A percentile compares a stretch with the other conserved stretches of the same genome.
Conservation (phyloP, 2,329 filamentous ascomycete species). For the Neodidymelliopsis sp. region DNA sequence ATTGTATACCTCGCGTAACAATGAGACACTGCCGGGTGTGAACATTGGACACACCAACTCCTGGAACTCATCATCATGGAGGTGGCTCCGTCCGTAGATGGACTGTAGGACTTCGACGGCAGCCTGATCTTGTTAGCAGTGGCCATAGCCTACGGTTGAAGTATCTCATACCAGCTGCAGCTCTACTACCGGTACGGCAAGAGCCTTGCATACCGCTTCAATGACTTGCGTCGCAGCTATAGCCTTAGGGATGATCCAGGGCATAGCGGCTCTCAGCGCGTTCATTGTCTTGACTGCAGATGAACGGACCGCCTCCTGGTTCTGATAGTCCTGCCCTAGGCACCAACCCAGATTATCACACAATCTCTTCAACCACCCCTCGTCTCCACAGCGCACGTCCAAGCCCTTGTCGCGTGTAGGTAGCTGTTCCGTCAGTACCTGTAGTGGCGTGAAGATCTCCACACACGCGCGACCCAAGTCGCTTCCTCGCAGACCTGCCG, state of each 20-base stretch:
- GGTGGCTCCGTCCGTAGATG: constrained; percentile 76
- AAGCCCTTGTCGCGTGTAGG: constrained; percentile 74
- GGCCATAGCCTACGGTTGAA: not conserved
- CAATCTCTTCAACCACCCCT: constrained; percentile 87
- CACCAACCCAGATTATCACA: constrained; percentile 78
- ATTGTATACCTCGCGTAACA: constrained; percentile 77
- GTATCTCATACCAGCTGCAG: constrained; percentile 43
- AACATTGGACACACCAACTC: constrained; percentile 83
- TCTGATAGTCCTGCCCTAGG: constrained; percentile 69
- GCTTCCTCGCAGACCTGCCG: constrained; percentile 82
- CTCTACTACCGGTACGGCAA: constrained; percentile 47
- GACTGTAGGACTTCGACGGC: constrained; percentile 84
- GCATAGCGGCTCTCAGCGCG: constrained; percentile 78
- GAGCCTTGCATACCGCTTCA: constrained; percentile 49
- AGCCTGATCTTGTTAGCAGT: constrained; percentile 41
- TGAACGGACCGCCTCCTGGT: constrained; percentile 70
- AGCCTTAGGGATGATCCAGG: constrained; percentile 87
- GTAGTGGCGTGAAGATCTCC: constrained; percentile 87
- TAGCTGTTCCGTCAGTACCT: constrained; percentile 77
- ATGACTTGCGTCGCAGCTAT: constrained; percentile 64
- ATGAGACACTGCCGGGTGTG: constrained; percentile 70
- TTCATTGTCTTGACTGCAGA: constrained; percentile 80
- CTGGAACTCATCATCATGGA: constrained; percentile 79
- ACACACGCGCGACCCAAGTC: constrained; percentile 88
- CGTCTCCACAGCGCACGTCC: constrained; percentile 76